Conservation (phyloP, 257 asterid genomes). For the Solanum clarkiae region DNA sequence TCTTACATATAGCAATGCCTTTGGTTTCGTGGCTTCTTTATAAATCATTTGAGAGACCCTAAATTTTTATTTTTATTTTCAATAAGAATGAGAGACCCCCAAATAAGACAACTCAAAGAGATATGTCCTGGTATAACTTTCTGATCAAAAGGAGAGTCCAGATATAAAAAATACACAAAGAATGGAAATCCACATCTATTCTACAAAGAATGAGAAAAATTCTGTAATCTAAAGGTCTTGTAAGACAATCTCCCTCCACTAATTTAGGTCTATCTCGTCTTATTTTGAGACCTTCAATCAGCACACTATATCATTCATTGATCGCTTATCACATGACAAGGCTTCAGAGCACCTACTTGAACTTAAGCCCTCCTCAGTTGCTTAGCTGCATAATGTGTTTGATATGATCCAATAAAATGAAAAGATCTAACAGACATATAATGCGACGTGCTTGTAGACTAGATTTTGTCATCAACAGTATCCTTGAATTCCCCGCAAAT, state of each 20-base stretch:
- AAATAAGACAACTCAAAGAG: not conserved
- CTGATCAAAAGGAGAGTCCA: not conserved
- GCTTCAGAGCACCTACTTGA: not conserved
- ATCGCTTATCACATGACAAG: not conserved
- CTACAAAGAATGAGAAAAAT: not conserved
- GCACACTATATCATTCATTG: not conserved
- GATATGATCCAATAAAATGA: not conserved
- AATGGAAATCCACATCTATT: not conserved
- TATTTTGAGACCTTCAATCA: not conserved
- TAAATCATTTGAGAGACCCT: not conserved
- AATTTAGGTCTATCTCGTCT: not conserved
- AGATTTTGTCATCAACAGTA: not conserved
- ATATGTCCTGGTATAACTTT: not conserved
- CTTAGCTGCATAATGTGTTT: not conserved
- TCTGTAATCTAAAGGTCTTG: not conserved
- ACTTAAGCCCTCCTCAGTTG: not conserved
- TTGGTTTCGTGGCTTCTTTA: not conserved
- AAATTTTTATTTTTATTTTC: not conserved
- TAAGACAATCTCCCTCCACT: not conserved
- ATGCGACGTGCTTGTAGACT: not conserved
- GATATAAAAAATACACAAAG: not conserved
- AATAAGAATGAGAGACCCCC: not conserved
- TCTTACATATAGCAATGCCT: not conserved
- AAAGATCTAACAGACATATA: not conserved
- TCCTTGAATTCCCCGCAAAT: not conserved